Evolutionary conservation across 2,329 filamentous ascomycete species (phyloP).

Genomic region (Aspergillus sp.): DNA sequence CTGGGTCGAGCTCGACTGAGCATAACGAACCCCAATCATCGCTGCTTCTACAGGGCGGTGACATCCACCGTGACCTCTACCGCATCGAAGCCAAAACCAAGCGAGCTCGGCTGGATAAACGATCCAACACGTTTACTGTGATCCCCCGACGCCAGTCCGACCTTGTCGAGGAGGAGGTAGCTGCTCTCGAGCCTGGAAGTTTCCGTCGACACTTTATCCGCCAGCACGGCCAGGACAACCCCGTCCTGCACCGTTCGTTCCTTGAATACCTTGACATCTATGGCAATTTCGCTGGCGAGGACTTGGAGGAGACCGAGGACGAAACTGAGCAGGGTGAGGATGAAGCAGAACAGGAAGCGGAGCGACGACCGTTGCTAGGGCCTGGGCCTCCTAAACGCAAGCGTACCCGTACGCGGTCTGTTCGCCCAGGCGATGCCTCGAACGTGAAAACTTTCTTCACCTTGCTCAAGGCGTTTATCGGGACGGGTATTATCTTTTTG

Average conservation of each 20-base stretch:
- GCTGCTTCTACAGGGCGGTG: conserved; percentile 70
- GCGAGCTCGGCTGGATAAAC: conserved; percentile 49
- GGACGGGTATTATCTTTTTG: conserved; percentile 79
- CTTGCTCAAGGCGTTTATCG: conserved; percentile 74
- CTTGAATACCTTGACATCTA: conserved; percentile 75
- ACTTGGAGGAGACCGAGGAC: conserved; percentile 58
- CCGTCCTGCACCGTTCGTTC: conserved; percentile 46
- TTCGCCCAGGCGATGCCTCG: conserved; percentile 61
- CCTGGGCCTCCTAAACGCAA: conserved; percentile 53
- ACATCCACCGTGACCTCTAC: conserved; percentile 77
- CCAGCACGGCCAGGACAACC: conserved; percentile 24
- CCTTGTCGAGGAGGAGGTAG: conserved; percentile 33
- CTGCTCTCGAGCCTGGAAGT: conserved; percentile 53
- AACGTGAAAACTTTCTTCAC: conserved; percentile 77
- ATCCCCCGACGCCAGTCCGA: conserved; percentile 31
- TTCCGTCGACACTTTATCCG: conserved; percentile 55
- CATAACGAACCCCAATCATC: conserved; percentile 58
- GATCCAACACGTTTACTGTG: conserved; percentile 68
- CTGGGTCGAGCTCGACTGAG: not conserved
- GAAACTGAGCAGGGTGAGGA: conserved; percentile 54
- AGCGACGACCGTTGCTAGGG: conserved; percentile 62
- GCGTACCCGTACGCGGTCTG: conserved; percentile 53
- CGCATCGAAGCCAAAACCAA: conserved; percentile 61
- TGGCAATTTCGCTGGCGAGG: conserved; percentile 74
- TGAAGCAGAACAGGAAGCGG: conserved; percentile 41